Evolutionary conservation across 345 rosid species (phyloP), one percentile per base, ranked within the genome.

Genomic region (Salix purpurea): DNA sequence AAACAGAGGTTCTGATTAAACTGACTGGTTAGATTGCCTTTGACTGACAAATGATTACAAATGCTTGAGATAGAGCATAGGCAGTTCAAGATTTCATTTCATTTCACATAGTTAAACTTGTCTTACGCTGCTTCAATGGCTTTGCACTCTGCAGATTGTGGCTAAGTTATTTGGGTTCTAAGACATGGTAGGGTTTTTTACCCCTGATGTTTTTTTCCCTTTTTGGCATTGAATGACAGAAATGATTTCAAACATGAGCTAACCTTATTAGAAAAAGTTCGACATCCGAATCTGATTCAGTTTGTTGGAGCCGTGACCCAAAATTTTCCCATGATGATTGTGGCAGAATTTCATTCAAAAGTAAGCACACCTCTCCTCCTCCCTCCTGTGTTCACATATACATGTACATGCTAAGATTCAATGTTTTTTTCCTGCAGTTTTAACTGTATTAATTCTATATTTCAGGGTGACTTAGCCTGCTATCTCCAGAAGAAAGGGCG

Each of bases 301-400:
- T 96, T 96, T 85, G 98, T 96, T 76, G 99, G 99, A 84, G 98
- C 99, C 65, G 99, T 96, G 50, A 96, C 99, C 69, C 99, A 96
- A 82, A 93, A 96, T 74, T 68, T 89, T 73, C 99, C 99, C 0
- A 91, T 96, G 99, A 96, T 96, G 99, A 93, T 96, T 81, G 94
- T 93, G 77, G 81, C 83, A 66, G 99, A 96, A 86, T 83, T 85
- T 82, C 93, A 89, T 85, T 82, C 97, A 54, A 93, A 91, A 74
- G 99, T 96, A 87, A 89, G 90, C 77, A 40, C 69, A 50, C 13
- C 32, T 77, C 77, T 37, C 71, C 18, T 69, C 42, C 46, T 40
- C 39, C 75, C 73, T 67, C 78, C 84, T 40, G 3, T 42, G 65
- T 16, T n/a, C 7, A 2, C 44, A 26, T 21, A 19, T 61, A 32